A percentile compares a stretch with the other conserved stretches of the same genome.
Evolutionary conservation across 139 green algal genomes (phyloP).

Genomic region (Deuterostichococcus epilithicus): DNA sequence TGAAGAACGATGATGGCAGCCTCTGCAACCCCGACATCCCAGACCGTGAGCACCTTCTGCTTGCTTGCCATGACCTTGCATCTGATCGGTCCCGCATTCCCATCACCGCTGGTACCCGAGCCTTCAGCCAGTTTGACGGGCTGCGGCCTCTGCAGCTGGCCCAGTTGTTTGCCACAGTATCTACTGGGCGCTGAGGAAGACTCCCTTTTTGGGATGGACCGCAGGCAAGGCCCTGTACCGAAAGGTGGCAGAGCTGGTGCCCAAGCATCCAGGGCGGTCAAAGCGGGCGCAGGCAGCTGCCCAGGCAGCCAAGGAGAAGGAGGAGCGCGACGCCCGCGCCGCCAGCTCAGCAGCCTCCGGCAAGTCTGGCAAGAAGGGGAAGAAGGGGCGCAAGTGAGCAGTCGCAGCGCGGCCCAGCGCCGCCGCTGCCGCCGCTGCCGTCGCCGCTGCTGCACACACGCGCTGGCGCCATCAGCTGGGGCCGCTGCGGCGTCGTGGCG

Average conservation of each 20-base stretch:
- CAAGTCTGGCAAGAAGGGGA: slow-evolving; percentile 31
- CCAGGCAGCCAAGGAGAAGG: slow-evolving; percentile 15
- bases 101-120: too few relatives aligned
- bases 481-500: too few relatives aligned
- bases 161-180: too few relatives aligned
- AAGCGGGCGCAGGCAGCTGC: slow-evolving; percentile 20
- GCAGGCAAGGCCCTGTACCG: slow-evolving; percentile 33
- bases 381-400: slow-evolving; percentile 25
- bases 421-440: too few relatives aligned
- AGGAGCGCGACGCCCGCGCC: slow-evolving; percentile 1
- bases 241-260: slow-evolving; percentile 36
- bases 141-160: too few relatives aligned
- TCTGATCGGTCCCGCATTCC: too few relatives aligned
- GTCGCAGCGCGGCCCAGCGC: not conserved
- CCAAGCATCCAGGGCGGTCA: slow-evolving; percentile 34
- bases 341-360: not conserved
- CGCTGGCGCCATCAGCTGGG: not conserved
- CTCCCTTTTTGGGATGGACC: not conserved
- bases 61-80: too few relatives aligned
- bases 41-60: slow-evolving; percentile 29
- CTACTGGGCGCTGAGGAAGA: too few relatives aligned
- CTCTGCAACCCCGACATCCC: slow-evolving; percentile 43
- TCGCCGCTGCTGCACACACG: too few relatives aligned
- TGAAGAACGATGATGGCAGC: slow-evolving; percentile 46
- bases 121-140: too few relatives aligned